Percentiles rank a stretch among this genome's conserved stretches.
Evolutionary conservation across 2,329 filamentous ascomycete species (phyloP).

Genomic region (Emmonsiellopsis sp.): DNA sequence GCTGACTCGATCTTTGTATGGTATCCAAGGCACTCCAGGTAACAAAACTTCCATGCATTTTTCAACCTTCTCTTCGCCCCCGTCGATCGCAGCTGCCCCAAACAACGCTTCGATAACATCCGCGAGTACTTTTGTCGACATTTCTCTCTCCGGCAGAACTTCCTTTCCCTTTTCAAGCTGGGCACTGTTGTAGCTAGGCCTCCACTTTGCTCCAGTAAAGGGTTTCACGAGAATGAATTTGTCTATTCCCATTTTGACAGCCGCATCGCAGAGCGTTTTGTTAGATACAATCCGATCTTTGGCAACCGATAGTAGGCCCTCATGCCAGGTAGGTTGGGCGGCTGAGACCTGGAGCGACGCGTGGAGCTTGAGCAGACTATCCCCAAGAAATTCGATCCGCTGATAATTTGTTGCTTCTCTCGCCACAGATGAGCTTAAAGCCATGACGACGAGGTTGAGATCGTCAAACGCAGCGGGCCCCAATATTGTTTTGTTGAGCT

Average conservation of each 20-base stretch:
- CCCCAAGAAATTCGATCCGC: constrained; percentile 77
- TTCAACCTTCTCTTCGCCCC: constrained; percentile 55
- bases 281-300: constrained; percentile 71
- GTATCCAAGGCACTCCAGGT: constrained; percentile 47
- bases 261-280: constrained; percentile 57
- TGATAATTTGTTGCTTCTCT: constrained; percentile 63
- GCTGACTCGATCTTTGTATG: constrained; percentile 33
- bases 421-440: constrained; percentile 60
- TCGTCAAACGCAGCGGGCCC: constrained; percentile 45
- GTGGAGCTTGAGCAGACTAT: constrained; percentile 70
- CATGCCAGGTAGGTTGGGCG: constrained; percentile 58
- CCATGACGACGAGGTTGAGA: constrained; percentile 51
- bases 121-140: constrained; percentile 73
- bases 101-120: constrained; percentile 83
- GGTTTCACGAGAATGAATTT: constrained; percentile 59
- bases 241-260: constrained; percentile 56
- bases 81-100: constrained; percentile 63
- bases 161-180: constrained; percentile 20
- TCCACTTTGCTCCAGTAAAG: constrained; percentile 67
- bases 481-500: constrained; percentile 50
- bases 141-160: constrained; percentile 19
- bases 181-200: constrained; percentile 50
- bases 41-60: constrained; percentile 60
- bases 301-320: constrained; percentile 61
- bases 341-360: constrained; percentile 57